Conservation (phyloP, 2,329 filamentous ascomycete species). For the Escovopsis sp. region DNA sequence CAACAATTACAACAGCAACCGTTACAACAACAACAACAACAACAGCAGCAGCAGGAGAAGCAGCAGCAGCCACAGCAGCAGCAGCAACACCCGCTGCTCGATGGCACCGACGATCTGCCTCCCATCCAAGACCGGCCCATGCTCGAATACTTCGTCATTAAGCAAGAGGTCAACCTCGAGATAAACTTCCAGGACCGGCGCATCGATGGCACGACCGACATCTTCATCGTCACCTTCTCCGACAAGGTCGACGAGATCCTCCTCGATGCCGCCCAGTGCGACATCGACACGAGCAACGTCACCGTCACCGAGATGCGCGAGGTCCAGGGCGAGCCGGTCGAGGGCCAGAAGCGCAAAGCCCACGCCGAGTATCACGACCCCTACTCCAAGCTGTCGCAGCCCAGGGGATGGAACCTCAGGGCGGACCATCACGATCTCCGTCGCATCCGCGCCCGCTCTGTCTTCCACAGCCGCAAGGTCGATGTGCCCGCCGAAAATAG, state of each 20-base stretch:
- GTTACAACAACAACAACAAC: too few species aligned
- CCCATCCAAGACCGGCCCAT: constrained; percentile 21
- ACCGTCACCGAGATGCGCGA: constrained; percentile 31
- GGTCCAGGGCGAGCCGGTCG: constrained; percentile 18
- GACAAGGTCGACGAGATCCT: constrained; percentile 41
- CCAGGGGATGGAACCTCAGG: constrained; percentile 45
- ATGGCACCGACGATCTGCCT: constrained; percentile 17
- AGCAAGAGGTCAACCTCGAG: constrained; percentile 81
- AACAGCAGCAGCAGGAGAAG: too few species aligned
- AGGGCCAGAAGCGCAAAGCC: constrained; percentile 26
- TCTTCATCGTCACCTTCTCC: constrained; percentile 55
- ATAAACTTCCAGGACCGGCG: constrained; percentile 67
- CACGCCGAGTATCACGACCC: constrained; percentile 43
- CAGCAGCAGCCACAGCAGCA: not conserved
- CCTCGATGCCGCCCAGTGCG: constrained; percentile 48
- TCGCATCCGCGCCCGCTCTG: constrained; percentile 46
- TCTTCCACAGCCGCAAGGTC: constrained; percentile 34
- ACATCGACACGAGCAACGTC: constrained; percentile 39
- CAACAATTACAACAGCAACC: too few species aligned
- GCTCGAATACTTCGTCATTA: constrained; percentile 43
- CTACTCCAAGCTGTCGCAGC: constrained; percentile 49
- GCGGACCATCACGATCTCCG: constrained; percentile 64
- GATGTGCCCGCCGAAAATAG: constrained; percentile 42
- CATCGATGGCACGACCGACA: constrained; percentile 65
- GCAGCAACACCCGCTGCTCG: constrained; percentile 15